These are phyloP conservation scores for Sphaceloma murrayae DNA, from an alignment of 2,329 filamentous ascomycete genomes.

Conservation along the genomic window DNA sequence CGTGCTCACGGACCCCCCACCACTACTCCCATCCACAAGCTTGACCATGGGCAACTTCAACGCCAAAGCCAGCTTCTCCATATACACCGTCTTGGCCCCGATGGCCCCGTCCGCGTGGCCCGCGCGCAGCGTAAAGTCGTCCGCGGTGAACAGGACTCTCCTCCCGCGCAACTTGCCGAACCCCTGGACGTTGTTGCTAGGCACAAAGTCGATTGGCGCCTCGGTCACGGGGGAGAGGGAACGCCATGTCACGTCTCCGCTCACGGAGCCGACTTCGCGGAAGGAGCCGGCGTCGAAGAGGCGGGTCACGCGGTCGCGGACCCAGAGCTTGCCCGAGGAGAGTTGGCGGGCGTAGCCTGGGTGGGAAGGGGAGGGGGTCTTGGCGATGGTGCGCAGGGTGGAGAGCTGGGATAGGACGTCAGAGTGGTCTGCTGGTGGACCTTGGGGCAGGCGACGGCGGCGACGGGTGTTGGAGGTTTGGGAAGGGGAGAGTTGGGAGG, in stretches of 20 bases:
- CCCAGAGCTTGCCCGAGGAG: conserved; percentile 55
- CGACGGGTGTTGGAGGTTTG: conserved; percentile 23
- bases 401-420: conserved; percentile 51
- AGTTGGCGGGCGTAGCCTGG: conserved; percentile 55
- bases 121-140: conserved; percentile 54
- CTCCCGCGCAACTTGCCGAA: conserved; percentile 42
- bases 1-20: conserved; percentile 52
- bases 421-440: conserved; percentile 51
- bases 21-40: conserved; percentile 54
- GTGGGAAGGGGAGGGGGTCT: conserved; percentile 45
- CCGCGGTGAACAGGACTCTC: conserved; percentile 51
- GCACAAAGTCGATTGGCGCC: conserved; percentile 44
- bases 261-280: conserved; percentile 51
- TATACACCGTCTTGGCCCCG: conserved; percentile 50
- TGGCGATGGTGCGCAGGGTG: conserved; percentile 43
- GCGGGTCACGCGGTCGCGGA: conserved; percentile 50
- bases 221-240: conserved; percentile 37
- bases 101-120: conserved; percentile 55
- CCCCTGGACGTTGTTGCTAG: conserved; percentile 54
- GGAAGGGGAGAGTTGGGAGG: conserved; percentile 28
- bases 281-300: conserved; percentile 50
- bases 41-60: conserved; percentile 53
- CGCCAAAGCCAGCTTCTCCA: conserved; percentile 51
- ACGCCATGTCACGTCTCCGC: conserved; percentile 51
- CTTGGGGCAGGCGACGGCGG: conserved; percentile 29